A percentile compares a stretch with the other conserved stretches of the same genome.
These are phyloP conservation scores for Pogostemon cablin DNA, from an alignment of 257 asterid species.

Conservation along the genomic window DNA sequence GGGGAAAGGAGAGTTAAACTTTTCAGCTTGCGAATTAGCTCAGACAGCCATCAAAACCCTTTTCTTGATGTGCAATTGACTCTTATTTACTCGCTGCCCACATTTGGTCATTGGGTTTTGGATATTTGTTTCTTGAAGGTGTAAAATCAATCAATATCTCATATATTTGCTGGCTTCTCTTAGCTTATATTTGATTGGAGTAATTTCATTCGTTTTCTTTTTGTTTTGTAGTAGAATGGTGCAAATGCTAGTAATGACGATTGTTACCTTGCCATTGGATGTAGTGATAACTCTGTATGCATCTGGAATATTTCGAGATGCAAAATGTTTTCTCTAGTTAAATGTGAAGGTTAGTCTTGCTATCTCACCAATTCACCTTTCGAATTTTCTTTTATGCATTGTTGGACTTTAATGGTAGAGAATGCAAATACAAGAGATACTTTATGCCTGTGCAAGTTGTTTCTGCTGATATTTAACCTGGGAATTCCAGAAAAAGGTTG, in stretches of 20 bases:
- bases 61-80: slow-evolving; percentile 36
- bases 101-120: slow-evolving; percentile 80
- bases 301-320: slow-evolving; percentile 65
- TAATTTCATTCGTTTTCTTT: slow-evolving; percentile 18
- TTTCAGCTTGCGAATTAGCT: slow-evolving; percentile 51
- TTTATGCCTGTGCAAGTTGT: slow-evolving; percentile 9
- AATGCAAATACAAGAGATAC: not conserved
- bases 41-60: slow-evolving; percentile 22
- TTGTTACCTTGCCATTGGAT: slow-evolving; percentile 70
- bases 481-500: not conserved
- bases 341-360: slow-evolving; percentile 59
- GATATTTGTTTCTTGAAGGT: slow-evolving; percentile 85
- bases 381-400: slow-evolving; percentile 4
- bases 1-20: slow-evolving; percentile 94
- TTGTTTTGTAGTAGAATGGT: slow-evolving; percentile 44
- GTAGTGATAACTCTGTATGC: slow-evolving; percentile 76
- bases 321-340: slow-evolving; percentile 56
- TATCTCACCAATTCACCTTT: not conserved
- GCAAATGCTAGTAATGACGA: slow-evolving; percentile 43
- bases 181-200: slow-evolving; percentile 12
- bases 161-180: not conserved
- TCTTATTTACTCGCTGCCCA: slow-evolving; percentile 62
- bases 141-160: not conserved
- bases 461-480: not conserved
- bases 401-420: slow-evolving; percentile 2